A percentile compares a stretch with the other conserved stretches of the same genome.
These are phyloP conservation scores for Samsoniella hepiali DNA, from an alignment of 2,329 filamentous ascomycete species.

Conservation along the genomic window DNA sequence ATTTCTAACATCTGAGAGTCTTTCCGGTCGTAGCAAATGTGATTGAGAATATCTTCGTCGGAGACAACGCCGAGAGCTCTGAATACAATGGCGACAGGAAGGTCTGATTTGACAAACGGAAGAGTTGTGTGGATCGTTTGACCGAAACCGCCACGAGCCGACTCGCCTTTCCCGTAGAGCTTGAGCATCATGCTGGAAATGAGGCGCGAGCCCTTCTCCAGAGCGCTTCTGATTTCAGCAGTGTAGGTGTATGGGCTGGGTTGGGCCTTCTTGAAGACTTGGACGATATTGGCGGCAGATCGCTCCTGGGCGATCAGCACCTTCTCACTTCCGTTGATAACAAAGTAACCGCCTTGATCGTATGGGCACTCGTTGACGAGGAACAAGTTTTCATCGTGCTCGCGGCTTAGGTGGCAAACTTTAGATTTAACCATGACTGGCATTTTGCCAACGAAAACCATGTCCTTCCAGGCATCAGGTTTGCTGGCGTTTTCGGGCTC, in stretches of 20 bases:
- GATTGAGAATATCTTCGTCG: constrained; percentile 95
- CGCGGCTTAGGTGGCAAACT: constrained; percentile 83
- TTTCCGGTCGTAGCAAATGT: constrained; percentile 93
- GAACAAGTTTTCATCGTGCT: constrained; percentile 83
- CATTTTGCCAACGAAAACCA: constrained; percentile 90
- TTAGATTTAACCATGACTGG: constrained; percentile 98
- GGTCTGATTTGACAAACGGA: constrained; percentile 89
- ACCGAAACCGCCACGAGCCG: constrained; percentile 72
- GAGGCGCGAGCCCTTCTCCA: constrained; percentile 92
- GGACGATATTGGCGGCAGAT: constrained; percentile 96
- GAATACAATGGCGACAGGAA: constrained; percentile 94
- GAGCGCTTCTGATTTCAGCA: constrained; percentile 91
- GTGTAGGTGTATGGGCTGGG: constrained; percentile 91
- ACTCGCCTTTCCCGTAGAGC: constrained; percentile 80
- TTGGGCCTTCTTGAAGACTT: constrained; percentile 96
- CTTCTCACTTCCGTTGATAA: constrained; percentile 99
- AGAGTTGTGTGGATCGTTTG: constrained; percentile 87
- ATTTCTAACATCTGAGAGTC: constrained; percentile 98
- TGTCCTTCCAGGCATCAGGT: constrained; percentile 58
- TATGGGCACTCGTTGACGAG: constrained; percentile 95
- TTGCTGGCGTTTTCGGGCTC: constrained; percentile 51
- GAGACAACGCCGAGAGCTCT: constrained; percentile 92
- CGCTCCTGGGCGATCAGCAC: constrained; percentile 97
- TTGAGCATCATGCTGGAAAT: constrained; percentile 93
- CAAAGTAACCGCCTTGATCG: constrained; percentile 97